These are phyloP conservation scores for Cutaneotrichosporon cavernicola DNA, from an alignment of 1,284 basidiomycete species.

Conservation along the genomic window DNA sequence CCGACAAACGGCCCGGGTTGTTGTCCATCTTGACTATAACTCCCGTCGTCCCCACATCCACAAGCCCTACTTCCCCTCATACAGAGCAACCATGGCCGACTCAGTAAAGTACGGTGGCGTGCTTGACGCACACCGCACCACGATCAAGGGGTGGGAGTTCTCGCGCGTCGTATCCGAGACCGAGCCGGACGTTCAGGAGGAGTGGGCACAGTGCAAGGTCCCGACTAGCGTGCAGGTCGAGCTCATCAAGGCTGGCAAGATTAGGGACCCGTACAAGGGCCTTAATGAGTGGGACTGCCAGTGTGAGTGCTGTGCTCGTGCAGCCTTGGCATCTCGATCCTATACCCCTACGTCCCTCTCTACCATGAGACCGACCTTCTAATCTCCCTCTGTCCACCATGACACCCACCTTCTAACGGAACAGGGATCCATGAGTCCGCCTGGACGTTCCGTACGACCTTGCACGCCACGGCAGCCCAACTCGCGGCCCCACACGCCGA, in stretches of 20 bases:
- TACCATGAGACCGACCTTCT: neutral
- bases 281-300: constrained; percentile 84
- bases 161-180: constrained; percentile 29
- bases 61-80: neutral
- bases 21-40: neutral
- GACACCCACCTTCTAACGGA: constrained; percentile 5
- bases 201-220: constrained; percentile 49
- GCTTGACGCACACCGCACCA: neutral
- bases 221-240: constrained; percentile 85
- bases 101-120: neutral
- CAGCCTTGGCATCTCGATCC: too few species aligned
- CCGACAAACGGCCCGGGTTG: constrained; percentile 5
- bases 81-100: constrained; percentile 6
- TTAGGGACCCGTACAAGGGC: constrained; percentile 74
- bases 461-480: constrained; percentile 60
- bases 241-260: constrained; percentile 65
- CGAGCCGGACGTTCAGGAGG: constrained; percentile 26
- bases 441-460: constrained; percentile 76
- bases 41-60: neutral
- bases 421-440: constrained; percentile 80
- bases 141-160: constrained; percentile 28
- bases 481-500: constrained; percentile 58
- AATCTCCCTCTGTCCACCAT: neutral
- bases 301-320: constrained; percentile 57
- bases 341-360: neutral